phyloP scores from a whole-genome alignment of 2,329 filamentous ascomycete genomes.

The Metarhizium rileyi region DNA sequence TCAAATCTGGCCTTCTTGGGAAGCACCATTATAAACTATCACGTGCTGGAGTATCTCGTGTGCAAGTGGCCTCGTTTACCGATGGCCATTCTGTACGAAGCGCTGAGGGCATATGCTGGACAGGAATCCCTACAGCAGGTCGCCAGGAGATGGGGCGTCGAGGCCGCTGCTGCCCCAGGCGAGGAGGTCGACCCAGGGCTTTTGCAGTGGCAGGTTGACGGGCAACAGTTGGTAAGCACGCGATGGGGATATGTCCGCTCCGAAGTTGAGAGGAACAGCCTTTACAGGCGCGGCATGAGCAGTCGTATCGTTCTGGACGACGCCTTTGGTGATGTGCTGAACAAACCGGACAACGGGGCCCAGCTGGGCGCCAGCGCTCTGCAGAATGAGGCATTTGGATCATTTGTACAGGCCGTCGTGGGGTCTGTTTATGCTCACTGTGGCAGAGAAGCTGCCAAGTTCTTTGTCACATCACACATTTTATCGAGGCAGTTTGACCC shows the following conservation, averaged over 20 bases:
- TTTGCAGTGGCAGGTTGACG: slow-evolving; percentile 61
- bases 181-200: slow-evolving; percentile 86
- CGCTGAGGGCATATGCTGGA: slow-evolving; percentile 77
- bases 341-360: slow-evolving; percentile 14
- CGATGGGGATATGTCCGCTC: slow-evolving; percentile 43
- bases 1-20: slow-evolving; percentile 72
- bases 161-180: slow-evolving; percentile 76
- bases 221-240: slow-evolving; percentile 33
- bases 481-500: slow-evolving; percentile 71
- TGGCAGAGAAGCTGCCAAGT: slow-evolving; percentile 67
- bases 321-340: slow-evolving; percentile 62
- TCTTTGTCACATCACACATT: slow-evolving; percentile 77
- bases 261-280: slow-evolving; percentile 35
- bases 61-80: slow-evolving; percentile 87
- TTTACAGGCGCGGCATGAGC: slow-evolving; percentile 57
- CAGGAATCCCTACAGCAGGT: slow-evolving; percentile 63
- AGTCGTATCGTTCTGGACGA: slow-evolving; percentile 75
- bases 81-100: slow-evolving; percentile 75
- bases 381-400: slow-evolving; percentile 61
- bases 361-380: slow-evolving; percentile 49
- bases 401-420: slow-evolving; percentile 73
- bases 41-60: slow-evolving; percentile 79
- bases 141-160: slow-evolving; percentile 82
- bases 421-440: slow-evolving; percentile 81
- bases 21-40: slow-evolving; percentile 74